Evolutionary conservation across 169 alveolate species (phyloP).

Genomic region (Plasmodium vivax): DNA sequence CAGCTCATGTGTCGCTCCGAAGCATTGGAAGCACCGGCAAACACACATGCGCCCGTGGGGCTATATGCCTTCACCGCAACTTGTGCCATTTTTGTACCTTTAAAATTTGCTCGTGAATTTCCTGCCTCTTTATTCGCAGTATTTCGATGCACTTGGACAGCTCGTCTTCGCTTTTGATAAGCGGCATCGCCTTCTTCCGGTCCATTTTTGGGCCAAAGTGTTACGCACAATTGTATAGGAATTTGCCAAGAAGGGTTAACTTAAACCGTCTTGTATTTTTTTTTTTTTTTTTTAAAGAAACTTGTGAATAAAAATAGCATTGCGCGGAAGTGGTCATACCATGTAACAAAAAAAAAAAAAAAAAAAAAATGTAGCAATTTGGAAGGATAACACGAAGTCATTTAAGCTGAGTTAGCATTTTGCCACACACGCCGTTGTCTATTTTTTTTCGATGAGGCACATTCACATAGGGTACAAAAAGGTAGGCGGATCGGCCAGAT

Average conservation of each 20-base stretch:
- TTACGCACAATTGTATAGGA: not conserved
- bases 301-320: not conserved
- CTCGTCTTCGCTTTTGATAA: conserved; percentile 83
- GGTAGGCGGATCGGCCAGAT: not conserved
- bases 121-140: conserved; percentile 88
- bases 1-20: not conserved
- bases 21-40: too few species aligned
- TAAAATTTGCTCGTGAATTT: conserved; percentile 80
- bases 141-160: conserved; percentile 89
- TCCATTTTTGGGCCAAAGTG: conserved; percentile 34
- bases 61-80: not conserved
- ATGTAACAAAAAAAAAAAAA: conserved; percentile 9
- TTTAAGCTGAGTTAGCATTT: not conserved
- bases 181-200: conserved; percentile 47
- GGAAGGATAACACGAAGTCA: not conserved
- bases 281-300: not conserved
- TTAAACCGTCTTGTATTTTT: not conserved
- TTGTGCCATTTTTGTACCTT: conserved; percentile 28
- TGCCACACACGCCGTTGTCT: not conserved
- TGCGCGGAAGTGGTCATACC: not conserved
- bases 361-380: not conserved
- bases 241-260: not conserved
- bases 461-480: not conserved
- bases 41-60: not conserved
- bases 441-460: not conserved